Percentiles rank a stretch among this genome's conserved stretches.
Evolutionary conservation across 2,329 filamentous ascomycete species (phyloP).

Genomic region (Fusarium secorum): DNA sequence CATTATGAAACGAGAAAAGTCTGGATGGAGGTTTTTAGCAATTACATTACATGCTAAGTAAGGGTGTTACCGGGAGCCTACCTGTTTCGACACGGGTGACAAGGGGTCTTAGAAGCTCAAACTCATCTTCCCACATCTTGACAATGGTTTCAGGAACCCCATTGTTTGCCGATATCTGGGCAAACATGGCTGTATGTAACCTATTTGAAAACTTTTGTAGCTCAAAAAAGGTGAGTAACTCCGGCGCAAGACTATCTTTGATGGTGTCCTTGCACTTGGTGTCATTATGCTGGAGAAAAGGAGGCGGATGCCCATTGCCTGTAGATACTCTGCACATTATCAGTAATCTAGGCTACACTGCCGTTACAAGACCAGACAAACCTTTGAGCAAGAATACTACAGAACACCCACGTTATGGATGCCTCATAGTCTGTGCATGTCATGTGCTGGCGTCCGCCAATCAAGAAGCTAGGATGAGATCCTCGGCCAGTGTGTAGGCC

Average conservation of each 20-base stretch:
- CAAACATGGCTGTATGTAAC: conserved; percentile 56
- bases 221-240: conserved; percentile 55
- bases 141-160: conserved; percentile 58
- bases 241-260: conserved; percentile 52
- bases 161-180: conserved; percentile 55
- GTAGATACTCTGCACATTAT: conserved; percentile 44
- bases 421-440: conserved; percentile 61
- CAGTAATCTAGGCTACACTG: neutral
- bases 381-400: conserved; percentile 61
- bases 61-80: conserved; percentile 28
- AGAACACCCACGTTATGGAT: conserved; percentile 61
- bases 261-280: conserved; percentile 51
- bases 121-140: conserved; percentile 60
- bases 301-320: conserved; percentile 56
- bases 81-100: conserved; percentile 58
- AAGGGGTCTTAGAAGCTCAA: conserved; percentile 56
- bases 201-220: conserved; percentile 61
- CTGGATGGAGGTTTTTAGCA: conserved; percentile 38
- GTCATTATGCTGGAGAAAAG: conserved; percentile 61
- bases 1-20: conserved; percentile 58
- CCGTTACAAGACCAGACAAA: conserved; percentile 30
- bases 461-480: conserved; percentile 57
- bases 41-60: neutral
- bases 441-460: conserved; percentile 53
- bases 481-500: conserved; percentile 63